These are phyloP conservation scores for Tylopilus felleus DNA, from an alignment of 768 basidiomycete genomes.

Conservation along the genomic window DNA sequence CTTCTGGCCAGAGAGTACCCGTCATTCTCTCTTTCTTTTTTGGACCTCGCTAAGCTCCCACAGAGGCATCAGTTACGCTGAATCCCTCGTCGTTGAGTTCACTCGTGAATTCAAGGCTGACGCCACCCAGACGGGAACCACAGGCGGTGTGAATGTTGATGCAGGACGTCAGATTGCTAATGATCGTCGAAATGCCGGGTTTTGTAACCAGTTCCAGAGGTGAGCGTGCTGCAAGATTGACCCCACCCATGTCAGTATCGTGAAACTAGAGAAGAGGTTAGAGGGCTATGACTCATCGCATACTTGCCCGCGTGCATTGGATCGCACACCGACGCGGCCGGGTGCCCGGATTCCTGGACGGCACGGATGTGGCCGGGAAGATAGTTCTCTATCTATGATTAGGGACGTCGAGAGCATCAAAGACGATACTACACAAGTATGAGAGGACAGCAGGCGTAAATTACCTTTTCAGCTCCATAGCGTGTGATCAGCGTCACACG, in stretches of 20 bases:
- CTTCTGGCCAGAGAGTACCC: background rate
- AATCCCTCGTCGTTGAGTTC: conserved; percentile 88
- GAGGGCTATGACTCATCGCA: conserved; percentile 31
- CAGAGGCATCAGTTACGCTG: conserved; percentile 94
- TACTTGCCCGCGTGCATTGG: conserved; percentile 99
- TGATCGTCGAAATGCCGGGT: conserved; percentile 90
- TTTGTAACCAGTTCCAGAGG: conserved; percentile 77
- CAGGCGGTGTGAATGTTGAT: conserved; percentile 75
- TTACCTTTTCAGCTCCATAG: conserved; percentile 85
- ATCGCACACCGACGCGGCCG: conserved; percentile 93
- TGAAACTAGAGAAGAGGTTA: background rate
- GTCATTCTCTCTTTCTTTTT: background rate
- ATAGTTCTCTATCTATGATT: conserved; percentile 61
- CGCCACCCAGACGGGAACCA: conserved; percentile 74
- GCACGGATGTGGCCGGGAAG: conserved; percentile 79
- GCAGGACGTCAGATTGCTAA: conserved; percentile 79
- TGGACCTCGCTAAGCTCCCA: conserved; percentile 76
- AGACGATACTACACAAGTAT: background rate
- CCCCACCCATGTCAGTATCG: background rate
- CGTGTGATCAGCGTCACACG: conserved; percentile 88
- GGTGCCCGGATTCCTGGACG: conserved; percentile 78
- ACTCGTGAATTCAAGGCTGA: conserved; percentile 90
- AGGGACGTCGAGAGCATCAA: conserved; percentile 4
- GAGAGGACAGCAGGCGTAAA: background rate
- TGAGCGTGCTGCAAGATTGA: conserved; percentile 60